A percentile compares a stretch with the other conserved stretches of the same genome.
Evolutionary conservation across 75 land plant species (phyloP).

Genomic region (Sequoia sempervirens): DNA sequence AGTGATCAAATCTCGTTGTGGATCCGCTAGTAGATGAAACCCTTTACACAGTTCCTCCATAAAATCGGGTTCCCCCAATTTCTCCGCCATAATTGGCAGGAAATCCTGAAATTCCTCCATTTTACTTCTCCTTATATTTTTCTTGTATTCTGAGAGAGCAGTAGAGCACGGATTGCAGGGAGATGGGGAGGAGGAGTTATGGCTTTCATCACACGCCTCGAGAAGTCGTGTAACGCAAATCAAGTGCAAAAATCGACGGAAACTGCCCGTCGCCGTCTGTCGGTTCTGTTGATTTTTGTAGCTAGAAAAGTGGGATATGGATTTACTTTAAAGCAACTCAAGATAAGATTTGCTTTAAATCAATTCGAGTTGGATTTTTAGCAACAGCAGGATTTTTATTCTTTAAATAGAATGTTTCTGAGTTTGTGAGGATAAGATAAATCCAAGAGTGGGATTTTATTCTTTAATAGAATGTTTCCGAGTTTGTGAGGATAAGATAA

Average conservation of each 20-base stretch:
- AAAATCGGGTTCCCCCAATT: slow-evolving; percentile 60
- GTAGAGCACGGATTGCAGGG: neutral
- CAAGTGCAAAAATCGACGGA: neutral
- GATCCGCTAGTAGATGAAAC: slow-evolving; percentile 51
- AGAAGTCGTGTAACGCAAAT: neutral
- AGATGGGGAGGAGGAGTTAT: too few species aligned
- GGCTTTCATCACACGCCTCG: neutral
- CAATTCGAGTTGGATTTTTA: too few species aligned
- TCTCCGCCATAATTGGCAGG: slow-evolving; percentile 69
- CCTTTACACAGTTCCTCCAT: slow-evolving; percentile 74
- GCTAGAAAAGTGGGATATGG: too few species aligned
- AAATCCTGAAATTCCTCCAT: slow-evolving; percentile 44
- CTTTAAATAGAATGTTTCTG: too few species aligned
- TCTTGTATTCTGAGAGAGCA: neutral
- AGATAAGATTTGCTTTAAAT: too few species aligned
- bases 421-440: too few species aligned
- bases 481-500: too few species aligned
- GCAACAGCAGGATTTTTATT: too few species aligned
- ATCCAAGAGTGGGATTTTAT: too few species aligned
- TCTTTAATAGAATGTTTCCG: too few species aligned
- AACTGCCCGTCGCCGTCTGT: neutral
- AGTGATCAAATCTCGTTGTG: slow-evolving; percentile 43
- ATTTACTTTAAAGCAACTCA: too few species aligned
- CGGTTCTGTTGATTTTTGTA: too few species aligned
- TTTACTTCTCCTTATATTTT: neutral